Conservation (phyloP, 805 yeast species). For the Middelhovenomyces tepae region DNA sequence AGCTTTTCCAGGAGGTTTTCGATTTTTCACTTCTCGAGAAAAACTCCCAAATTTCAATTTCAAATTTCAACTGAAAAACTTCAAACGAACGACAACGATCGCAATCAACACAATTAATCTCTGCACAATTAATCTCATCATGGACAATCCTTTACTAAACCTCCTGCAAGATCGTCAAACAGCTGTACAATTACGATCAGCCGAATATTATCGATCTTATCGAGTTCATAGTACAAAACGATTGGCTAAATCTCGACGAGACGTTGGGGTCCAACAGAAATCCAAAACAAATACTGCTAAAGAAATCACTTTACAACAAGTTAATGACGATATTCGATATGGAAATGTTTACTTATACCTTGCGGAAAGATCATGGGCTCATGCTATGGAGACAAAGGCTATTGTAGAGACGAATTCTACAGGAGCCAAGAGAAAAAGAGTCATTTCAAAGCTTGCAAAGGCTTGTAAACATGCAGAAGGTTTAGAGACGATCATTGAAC, state of each 20-base stretch:
- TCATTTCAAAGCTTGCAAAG: constrained; percentile 60
- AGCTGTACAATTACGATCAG: constrained; percentile 47
- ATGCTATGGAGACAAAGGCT: constrained; percentile 54
- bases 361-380: constrained; percentile 72
- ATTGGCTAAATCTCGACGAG: constrained; percentile 56
- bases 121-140: constrained; percentile 17
- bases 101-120: no score
- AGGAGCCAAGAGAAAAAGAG: constrained; percentile 33
- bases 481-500: constrained; percentile 23
- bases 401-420: constrained; percentile 46
- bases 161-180: constrained; percentile 44
- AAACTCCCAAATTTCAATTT: no score
- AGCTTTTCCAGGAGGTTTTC: no score
- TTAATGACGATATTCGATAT: constrained; percentile 40
- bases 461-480: constrained; percentile 40
- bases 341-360: constrained; percentile 53
- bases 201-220: constrained; percentile 62
- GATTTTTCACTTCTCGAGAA: no score
- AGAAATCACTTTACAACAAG: constrained; percentile 40
- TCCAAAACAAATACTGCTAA: constrained; percentile 30
- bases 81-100: constrained; percentile 1
- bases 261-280: constrained; percentile 53
- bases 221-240: constrained; percentile 54
- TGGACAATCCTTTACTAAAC: constrained; percentile 40
- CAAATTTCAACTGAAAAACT: constrained; percentile 2